Percentiles rank a stretch among this genome's conserved stretches.
Evolutionary conservation across 1,139 yeast species (phyloP).

Genomic region (Geotrichum bryndzae): DNA sequence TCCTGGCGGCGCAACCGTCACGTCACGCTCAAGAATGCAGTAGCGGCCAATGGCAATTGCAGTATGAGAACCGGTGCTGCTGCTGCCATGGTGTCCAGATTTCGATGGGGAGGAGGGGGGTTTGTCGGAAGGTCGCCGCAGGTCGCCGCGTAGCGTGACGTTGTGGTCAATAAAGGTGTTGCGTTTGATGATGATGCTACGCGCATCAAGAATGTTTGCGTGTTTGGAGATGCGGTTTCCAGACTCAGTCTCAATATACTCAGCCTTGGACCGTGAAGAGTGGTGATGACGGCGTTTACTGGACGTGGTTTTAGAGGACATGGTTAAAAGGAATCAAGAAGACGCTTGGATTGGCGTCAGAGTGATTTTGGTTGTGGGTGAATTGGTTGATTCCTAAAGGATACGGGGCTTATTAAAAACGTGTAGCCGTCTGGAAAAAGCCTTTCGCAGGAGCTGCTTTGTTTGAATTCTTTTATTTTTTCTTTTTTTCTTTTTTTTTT

Average conservation of each 20-base stretch:
- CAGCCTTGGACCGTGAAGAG: conserved; percentile 7
- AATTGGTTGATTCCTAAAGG: neutral
- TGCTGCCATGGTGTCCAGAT: neutral
- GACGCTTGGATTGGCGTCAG: neutral
- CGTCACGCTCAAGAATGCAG: conserved; percentile 33
- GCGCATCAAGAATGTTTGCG: conserved; percentile 37
- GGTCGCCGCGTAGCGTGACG: conserved; percentile 41
- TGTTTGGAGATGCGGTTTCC: conserved; percentile 54
- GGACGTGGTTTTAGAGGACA: neutral
- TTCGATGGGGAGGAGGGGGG: conserved; percentile 4
- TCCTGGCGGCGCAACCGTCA: conserved; percentile 24
- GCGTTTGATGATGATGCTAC: neutral
- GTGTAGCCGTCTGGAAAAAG: neutral
- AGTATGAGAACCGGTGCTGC: conserved; percentile 23
- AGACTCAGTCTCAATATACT: conserved; percentile 35
- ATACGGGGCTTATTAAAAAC: neutral
- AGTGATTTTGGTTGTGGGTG: neutral
- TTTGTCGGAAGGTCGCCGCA: conserved; percentile 31
- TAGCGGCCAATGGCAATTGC: conserved; percentile 51
- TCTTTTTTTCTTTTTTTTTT: neutral
- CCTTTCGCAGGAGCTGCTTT: neutral
- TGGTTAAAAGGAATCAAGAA: neutral
- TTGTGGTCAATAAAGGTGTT: conserved; percentile 35
- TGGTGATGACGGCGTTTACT: neutral
- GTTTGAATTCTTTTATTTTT: neutral